Evolutionary conservation across 345 rosid genomes (phyloP), one percentile per base, ranked within the genome.

Genomic region (Laguncularia racemosa): DNA sequence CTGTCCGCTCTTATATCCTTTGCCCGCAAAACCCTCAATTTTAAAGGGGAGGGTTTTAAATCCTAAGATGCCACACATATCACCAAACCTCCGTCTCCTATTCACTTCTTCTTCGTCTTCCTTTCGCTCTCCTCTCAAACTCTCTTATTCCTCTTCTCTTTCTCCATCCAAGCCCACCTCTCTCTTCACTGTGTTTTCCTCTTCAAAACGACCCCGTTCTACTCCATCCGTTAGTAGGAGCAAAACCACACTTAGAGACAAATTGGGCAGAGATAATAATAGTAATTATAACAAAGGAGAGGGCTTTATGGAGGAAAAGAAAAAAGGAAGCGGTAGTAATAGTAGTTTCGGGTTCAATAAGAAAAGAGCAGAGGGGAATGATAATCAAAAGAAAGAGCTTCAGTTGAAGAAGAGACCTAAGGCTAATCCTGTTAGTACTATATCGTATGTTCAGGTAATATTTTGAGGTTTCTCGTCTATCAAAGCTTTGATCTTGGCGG

Each of bases 401-500:
- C 87, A 85, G 76, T 56, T 91, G 59, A 89, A 87, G 67, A 65
- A 68, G 59, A 79, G 97, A 15, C 56, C 60, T 9, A 78, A 65
- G 26, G 83, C 89, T 50, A 89, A 87, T 58, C 96, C 97, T 23
- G 83, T 79, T 55, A 89, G 91, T 67, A 89, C 97, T 12, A 85
- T 85, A 55, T 82, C 96, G 11, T 89, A 85, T 77, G 96, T 89
- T 9, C 99, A 89, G 88, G 95, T 93, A 61, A 48, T 13, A 8
- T 0, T 46, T 53, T n/a, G 26, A 33, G 40, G 40, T 33, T 16
- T 50, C 14, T 12, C 16, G 23, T 38, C n/a, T 33, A 44, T 55
- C 20, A 48, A 28, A 47, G 61, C 23, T 47, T 46, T n/a, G 20
- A 20, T 26, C 43, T 47, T 47, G 47, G 40, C 40, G 40, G 11